Base-by-base conservation (phyloP, 1,284 basidiomycete species). In the Limonomyces culmigenus region DNA sequence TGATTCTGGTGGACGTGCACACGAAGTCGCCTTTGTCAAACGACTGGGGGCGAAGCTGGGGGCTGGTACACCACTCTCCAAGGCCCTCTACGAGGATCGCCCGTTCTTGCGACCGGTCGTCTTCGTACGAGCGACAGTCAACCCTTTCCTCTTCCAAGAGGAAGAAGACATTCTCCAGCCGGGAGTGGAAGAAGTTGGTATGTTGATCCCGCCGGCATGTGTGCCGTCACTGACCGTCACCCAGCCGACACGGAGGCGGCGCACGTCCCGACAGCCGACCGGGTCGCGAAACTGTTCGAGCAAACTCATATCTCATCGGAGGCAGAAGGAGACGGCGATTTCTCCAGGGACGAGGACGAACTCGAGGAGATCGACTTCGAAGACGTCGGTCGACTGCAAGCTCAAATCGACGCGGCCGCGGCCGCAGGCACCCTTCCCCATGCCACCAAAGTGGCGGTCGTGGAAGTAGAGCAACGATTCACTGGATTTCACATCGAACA, bases 121-220 rank as follows among this genome's bases (percentile, higher is more conserved):
- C 14, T 84, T 84, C 45, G 75, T 84, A n/a, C 67, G 59, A 8
- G 70, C 74, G 1, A 57, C 60, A 5, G 39, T 62, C 33, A 71
- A 65, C 2, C 63, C 61, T 5, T 62, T 55, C n/a, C 51, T 84
- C 19, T 84, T 84, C 48, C 48, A 69, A 42, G 47, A 70, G 20
- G 60, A 72, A 36, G 78, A 81, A 34, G 77, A 81, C n/a, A 57
- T 83, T 10, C 49, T 83, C 29, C 54, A 73, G 43, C 57, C 74
- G 3, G 50, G 61, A 2, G 58, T 58, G 1, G 69, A 78, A 42
- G 58, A 65, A 29, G 52, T 63, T 27, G 64, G 74, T 70, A 42
- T 39, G 67, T 54, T 12, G 39, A 42, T 29, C 30, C 38, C 6
- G 6, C 33, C 35, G 4, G 14, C 27, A 19, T 16, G 27, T 31